Conservation (phyloP, 305 asterid genomes). For the Fraxinus sp. region DNA sequence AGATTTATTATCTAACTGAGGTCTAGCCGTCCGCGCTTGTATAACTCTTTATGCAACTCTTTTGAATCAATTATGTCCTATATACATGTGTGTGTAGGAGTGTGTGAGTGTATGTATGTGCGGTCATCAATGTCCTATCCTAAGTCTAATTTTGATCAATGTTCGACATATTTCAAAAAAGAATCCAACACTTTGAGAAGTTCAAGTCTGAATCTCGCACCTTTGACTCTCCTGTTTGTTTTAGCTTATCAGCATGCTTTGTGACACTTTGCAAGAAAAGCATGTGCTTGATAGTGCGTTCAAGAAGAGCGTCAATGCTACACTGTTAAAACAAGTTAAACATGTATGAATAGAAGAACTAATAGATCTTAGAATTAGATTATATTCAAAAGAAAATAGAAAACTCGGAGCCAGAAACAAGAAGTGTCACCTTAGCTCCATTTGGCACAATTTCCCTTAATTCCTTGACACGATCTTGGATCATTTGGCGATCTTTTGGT, state of each 20-base stretch:
- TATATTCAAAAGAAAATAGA: background rate
- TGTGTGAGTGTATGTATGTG: background rate
- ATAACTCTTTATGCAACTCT: background rate
- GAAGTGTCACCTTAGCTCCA: constrained; percentile 61
- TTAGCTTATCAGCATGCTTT: constrained; percentile 74
- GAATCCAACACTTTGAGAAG: background rate
- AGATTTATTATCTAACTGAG: background rate
- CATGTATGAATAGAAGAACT: constrained; percentile 9
- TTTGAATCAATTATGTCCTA: background rate
- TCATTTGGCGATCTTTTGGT: constrained; percentile 88
- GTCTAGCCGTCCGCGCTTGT: background rate
- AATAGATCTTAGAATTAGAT: background rate
- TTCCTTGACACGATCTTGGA: constrained; percentile 87
- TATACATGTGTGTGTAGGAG: background rate
- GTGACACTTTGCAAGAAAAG: constrained; percentile 74
- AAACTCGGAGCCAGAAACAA: background rate
- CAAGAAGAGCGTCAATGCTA: constrained; percentile 80
- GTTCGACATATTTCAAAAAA: background rate
- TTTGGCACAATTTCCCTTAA: constrained; percentile 77
- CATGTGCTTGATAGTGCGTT: constrained; percentile 82
- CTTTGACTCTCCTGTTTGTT: constrained; percentile 64
- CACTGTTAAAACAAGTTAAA: constrained; percentile 52
- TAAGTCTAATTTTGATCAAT: background rate
- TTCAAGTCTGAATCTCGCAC: constrained; percentile 25
- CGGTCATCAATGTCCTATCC: background rate